These are phyloP conservation scores for Boletus semigastroideus DNA, from an alignment of 1,284 basidiomycete species.

Conservation along the genomic window DNA sequence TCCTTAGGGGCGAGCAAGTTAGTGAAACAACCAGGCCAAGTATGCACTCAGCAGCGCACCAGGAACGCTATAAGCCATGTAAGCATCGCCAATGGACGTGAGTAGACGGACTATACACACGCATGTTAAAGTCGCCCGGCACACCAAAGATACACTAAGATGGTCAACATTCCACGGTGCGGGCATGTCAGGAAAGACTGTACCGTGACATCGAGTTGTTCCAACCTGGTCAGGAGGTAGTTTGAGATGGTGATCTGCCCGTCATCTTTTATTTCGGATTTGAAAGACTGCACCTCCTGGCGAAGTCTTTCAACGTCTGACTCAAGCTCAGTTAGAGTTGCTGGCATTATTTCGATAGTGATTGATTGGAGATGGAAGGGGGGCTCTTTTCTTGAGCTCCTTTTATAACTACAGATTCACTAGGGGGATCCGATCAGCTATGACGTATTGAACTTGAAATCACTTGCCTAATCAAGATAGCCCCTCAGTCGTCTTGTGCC, in stretches of 20 bases:
- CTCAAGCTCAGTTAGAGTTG: conserved; percentile 36
- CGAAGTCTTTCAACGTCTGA: conserved; percentile 55
- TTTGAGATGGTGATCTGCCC: conserved; percentile 59
- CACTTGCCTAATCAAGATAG: not conserved
- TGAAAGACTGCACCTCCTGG: conserved; percentile 48
- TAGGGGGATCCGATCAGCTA: not conserved
- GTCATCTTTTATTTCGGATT: conserved; percentile 35
- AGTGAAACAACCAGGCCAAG: not conserved
- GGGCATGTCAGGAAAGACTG: conserved; percentile 5
- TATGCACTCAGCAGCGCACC: conserved; percentile 37
- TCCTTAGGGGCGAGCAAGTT: conserved; percentile 49
- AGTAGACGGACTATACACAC: conserved; percentile 24
- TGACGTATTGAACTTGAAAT: not conserved
- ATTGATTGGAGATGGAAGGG: not conserved
- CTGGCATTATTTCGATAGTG: conserved; percentile 16
- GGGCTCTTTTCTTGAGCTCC: not conserved
- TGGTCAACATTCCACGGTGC: not conserved
- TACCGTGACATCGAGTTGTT: conserved; percentile 67
- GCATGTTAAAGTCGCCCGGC: conserved; percentile 93
- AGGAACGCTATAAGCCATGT: conserved; percentile 42
- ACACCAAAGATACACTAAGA: conserved; percentile 79
- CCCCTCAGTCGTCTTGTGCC: conserved; percentile 8
- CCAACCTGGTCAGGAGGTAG: conserved; percentile 72
- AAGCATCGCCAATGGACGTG: not conserved
- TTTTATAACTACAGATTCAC: conserved; percentile 10